phyloP scores from a whole-genome alignment of 2,329 filamentous ascomycete species.

The Xylariaceae sp. region DNA sequence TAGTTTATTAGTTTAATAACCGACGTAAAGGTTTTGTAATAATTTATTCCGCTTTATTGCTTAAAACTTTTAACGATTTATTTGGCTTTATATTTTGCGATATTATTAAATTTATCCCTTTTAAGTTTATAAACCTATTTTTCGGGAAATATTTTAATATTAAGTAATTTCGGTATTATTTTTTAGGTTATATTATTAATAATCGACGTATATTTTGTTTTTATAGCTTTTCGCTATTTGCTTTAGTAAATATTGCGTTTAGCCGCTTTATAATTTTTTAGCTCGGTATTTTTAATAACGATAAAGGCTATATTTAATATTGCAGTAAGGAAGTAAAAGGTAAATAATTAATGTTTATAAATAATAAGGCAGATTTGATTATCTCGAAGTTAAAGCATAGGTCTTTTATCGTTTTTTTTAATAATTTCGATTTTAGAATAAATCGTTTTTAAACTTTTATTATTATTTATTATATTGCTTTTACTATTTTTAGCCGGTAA shows the following conservation, averaged over 20 bases:
- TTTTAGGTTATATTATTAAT: slow-evolving; percentile 5
- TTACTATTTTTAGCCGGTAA: no score
- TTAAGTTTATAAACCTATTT: slow-evolving; percentile 7
- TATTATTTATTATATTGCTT: no score
- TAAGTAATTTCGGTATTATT: slow-evolving; percentile 1
- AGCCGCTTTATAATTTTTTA: background rate
- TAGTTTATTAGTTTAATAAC: slow-evolving; percentile 6
- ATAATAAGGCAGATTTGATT: background rate
- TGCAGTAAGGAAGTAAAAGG: background rate
- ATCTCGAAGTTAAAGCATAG: background rate
- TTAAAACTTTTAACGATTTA: slow-evolving; percentile 5
- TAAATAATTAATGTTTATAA: background rate
- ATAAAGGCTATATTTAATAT: background rate
- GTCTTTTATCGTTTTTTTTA: background rate
- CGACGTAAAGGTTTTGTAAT: slow-evolving; percentile 6
- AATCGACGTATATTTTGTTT: background rate
- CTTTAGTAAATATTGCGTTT: background rate
- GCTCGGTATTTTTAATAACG: background rate
- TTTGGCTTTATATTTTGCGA: slow-evolving; percentile 5
- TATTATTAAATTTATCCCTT: slow-evolving; percentile 2
- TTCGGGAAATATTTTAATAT: no score
- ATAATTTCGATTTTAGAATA: no score
- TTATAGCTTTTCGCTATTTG: slow-evolving; percentile 4
- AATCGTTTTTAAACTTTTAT: no score
- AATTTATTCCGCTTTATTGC: slow-evolving; percentile 2